Evolutionary conservation across 2,329 filamentous ascomycete species (phyloP).

Genomic region (Elsinoe necatrix): DNA sequence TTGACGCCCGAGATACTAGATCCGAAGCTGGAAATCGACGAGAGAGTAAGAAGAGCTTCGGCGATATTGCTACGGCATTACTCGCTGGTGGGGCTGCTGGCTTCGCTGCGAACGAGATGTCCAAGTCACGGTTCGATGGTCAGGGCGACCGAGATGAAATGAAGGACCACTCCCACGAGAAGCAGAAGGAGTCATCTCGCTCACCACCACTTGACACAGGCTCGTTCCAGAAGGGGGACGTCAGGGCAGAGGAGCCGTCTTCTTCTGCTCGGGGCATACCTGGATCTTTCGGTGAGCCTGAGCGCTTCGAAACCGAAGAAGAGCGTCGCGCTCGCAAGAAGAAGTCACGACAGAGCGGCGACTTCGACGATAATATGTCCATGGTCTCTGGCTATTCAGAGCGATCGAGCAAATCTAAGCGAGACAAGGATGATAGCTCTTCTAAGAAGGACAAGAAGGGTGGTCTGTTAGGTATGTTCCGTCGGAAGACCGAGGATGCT

Average conservation of each 20-base stretch:
- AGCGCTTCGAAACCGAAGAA: conserved; percentile 18
- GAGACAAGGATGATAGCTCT: conserved; percentile 32
- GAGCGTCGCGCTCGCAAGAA: conserved; percentile 19
- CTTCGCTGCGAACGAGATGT: conserved; percentile 18
- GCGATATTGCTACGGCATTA: conserved; percentile 25
- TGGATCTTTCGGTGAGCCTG: conserved; percentile 17
- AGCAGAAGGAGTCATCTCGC: neutral
- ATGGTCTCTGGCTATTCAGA: conserved; percentile 33
- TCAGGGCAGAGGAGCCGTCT: conserved; percentile 18
- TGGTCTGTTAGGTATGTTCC: conserved; percentile 39
- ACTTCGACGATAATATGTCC: conserved; percentile 36
- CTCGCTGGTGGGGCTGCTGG: conserved; percentile 24
- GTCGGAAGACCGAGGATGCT: conserved; percentile 36
- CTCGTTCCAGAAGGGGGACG: neutral
- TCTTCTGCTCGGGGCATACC: neutral
- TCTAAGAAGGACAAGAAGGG: conserved; percentile 38
- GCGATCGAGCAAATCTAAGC: conserved; percentile 21
- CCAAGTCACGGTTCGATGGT: conserved; percentile 9
- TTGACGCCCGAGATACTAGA: neutral
- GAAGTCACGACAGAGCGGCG: conserved; percentile 32
- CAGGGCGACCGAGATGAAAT: conserved; percentile 16
- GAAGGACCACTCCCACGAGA: neutral
- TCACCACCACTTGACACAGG: neutral
- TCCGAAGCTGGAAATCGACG: conserved; percentile 16
- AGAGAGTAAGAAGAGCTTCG: conserved; percentile 20